Evolutionary conservation across 2,329 filamentous ascomycete genomes (phyloP).

Genomic region (Biscogniauxia marginata): DNA sequence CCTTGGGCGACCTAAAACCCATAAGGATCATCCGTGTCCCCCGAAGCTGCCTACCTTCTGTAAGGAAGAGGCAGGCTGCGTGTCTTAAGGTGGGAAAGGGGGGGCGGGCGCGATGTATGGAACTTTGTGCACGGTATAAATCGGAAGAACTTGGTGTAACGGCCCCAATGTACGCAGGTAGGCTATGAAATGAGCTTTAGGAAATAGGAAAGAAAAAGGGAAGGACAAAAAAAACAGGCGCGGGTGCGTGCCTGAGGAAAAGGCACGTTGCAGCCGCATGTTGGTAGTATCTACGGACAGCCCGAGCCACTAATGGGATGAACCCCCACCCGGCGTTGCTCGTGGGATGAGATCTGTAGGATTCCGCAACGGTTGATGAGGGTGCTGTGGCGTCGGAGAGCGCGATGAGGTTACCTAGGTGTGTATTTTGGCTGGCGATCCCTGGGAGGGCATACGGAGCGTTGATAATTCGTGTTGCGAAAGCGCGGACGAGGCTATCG

Average conservation of each 20-base stretch:
- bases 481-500: slow-evolving; percentile 14
- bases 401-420: neutral
- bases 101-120: neutral
- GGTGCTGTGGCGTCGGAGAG: neutral
- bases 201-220: too few relatives aligned
- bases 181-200: too few relatives aligned
- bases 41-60: neutral
- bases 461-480: neutral
- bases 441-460: neutral
- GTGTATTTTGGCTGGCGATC: neutral
- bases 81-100: neutral
- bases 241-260: neutral
- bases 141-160: neutral
- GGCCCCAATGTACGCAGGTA: neutral
- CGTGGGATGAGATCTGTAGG: neutral
- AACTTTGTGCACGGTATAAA: neutral
- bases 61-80: neutral
- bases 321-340: neutral
- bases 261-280: neutral
- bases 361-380: neutral
- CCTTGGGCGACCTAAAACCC: neutral
- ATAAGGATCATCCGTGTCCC: neutral
- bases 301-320: neutral
- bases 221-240: neutral
- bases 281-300: neutral